phyloP scores from a whole-genome alignment of 23 red algal species.

The Chondrus crispus region DNA sequence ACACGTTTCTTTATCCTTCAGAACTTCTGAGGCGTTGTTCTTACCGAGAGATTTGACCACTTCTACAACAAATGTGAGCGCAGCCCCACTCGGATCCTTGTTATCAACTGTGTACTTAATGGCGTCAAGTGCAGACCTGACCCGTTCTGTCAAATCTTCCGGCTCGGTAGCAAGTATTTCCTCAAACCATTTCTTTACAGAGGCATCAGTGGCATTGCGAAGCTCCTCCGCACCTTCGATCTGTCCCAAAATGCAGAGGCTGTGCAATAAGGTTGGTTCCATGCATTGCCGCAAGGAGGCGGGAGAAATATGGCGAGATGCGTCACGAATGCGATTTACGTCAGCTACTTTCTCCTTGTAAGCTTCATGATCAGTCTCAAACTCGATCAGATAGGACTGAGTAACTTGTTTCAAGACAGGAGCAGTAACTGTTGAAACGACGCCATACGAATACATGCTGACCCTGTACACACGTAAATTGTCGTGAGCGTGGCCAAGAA shows the following conservation, averaged over 20 bases:
- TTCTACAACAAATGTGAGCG: slow-evolving; percentile 2
- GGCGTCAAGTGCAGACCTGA: background rate
- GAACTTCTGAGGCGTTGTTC: slow-evolving; percentile 19
- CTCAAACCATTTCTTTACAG: slow-evolving; percentile 15
- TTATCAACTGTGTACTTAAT: background rate
- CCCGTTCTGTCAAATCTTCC: slow-evolving; percentile 11
- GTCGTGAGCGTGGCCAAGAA: too few species aligned
- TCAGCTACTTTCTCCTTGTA: background rate
- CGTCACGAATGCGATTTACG: background rate
- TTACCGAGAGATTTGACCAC: background rate
- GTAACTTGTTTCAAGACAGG: background rate
- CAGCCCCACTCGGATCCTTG: background rate
- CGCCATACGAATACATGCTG: too few species aligned
- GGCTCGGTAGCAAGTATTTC: background rate
- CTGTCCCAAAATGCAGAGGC: slow-evolving; percentile 7
- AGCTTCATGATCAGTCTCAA: background rate
- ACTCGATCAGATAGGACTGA: slow-evolving; percentile 19
- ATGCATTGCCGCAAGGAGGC: slow-evolving; percentile 29
- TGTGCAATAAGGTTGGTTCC: background rate
- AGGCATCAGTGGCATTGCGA: slow-evolving; percentile 18
- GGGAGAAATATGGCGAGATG: background rate
- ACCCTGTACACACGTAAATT: too few species aligned
- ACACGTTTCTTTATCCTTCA: slow-evolving; percentile 11
- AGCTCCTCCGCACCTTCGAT: slow-evolving; percentile 11
- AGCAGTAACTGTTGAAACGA: slow-evolving; percentile 13